These are phyloP conservation scores for Zygotorulaspora florentina DNA, from an alignment of 805 yeast genomes.

Conservation along the genomic window DNA sequence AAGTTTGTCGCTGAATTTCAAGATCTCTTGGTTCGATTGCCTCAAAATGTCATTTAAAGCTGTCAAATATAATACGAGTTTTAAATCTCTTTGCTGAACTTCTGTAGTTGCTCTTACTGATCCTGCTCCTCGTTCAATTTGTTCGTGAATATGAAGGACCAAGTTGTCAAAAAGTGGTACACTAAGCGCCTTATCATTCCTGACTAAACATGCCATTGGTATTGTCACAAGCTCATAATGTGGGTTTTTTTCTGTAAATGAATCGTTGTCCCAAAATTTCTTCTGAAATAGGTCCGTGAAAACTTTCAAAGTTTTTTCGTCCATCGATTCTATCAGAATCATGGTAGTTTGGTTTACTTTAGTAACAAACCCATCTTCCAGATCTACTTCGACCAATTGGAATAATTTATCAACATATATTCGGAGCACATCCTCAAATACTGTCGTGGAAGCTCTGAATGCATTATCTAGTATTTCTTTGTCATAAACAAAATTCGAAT, in stretches of 20 bases:
- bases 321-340: constrained; percentile 53
- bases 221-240: constrained; percentile 66
- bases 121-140: constrained; percentile 80
- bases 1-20: constrained; percentile 45
- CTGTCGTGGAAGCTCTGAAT: constrained; percentile 65
- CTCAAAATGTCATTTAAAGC: constrained; percentile 67
- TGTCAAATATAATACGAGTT: constrained; percentile 64
- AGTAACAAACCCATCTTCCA: constrained; percentile 35
- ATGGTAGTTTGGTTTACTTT: constrained; percentile 44
- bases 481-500: constrained; percentile 39
- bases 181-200: constrained; percentile 42
- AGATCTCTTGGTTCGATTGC: constrained; percentile 53
- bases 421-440: constrained; percentile 57
- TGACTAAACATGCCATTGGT: constrained; percentile 66
- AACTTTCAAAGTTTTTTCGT: constrained; percentile 48
- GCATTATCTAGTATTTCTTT: constrained; percentile 49
- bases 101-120: constrained; percentile 60
- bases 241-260: constrained; percentile 54
- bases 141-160: constrained; percentile 51
- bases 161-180: constrained; percentile 26
- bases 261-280: constrained; percentile 45
- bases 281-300: constrained; percentile 39
- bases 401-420: constrained; percentile 57
- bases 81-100: constrained; percentile 71
- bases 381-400: constrained; percentile 53